Evolutionary conservation across 768 basidiomycete genomes (phyloP).

Genomic region (Pleurotus djamor): DNA sequence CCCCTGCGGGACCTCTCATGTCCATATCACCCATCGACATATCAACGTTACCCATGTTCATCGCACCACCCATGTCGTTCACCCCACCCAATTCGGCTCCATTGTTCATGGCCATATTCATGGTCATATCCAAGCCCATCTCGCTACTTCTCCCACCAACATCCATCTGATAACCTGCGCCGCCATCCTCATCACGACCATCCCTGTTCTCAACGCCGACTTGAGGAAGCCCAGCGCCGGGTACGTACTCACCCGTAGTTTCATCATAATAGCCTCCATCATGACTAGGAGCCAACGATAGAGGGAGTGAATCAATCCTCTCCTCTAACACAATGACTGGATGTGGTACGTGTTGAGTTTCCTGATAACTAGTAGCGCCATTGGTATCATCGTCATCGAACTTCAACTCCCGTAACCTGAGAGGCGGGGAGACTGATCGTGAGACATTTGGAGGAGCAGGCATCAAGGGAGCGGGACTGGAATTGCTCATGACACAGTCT

Average conservation of each 20-base stretch:
- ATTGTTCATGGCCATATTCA: not conserved
- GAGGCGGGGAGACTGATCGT: not conserved
- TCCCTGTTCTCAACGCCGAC: not conserved
- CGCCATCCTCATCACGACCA: not conserved
- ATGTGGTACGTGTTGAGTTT: not conserved
- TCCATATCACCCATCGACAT: not conserved
- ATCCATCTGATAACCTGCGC: not conserved
- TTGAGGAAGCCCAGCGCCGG: not conserved
- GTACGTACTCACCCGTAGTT: not conserved
- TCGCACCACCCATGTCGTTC: no score
- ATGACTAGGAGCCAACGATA: not conserved
- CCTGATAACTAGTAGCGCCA: not conserved
- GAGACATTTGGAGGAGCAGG: no score
- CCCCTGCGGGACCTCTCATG: not conserved
- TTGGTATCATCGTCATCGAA: not conserved
- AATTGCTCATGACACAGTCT: not conserved
- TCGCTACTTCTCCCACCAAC: not conserved
- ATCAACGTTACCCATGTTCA: not conserved
- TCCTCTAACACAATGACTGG: slow-evolving; percentile 3
- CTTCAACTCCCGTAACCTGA: not conserved
- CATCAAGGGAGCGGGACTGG: not conserved
- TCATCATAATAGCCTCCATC: not conserved
- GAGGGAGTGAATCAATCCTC: not conserved
- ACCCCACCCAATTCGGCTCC: not conserved
- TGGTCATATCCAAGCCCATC: not conserved